Evolutionary conservation across 192 early-diverging fungal genomes (phyloP).

Genomic region (Entomortierella chlamydospora): DNA sequence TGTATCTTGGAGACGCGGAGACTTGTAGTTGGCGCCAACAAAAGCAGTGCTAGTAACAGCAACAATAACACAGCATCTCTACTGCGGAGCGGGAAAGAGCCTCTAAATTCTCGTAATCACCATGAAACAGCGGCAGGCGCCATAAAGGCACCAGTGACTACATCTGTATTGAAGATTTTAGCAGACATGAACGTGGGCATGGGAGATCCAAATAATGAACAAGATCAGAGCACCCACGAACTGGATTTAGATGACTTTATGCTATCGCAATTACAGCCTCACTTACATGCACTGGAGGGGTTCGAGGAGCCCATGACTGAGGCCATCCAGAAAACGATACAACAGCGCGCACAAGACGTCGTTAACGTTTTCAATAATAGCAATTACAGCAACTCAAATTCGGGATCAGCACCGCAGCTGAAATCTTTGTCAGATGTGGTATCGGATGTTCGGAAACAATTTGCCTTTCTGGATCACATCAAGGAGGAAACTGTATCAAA

Average conservation of each 20-base stretch:
- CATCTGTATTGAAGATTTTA: background rate
- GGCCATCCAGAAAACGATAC: conserved; percentile 28
- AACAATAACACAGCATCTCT: no score
- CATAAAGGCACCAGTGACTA: background rate
- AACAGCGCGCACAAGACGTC: conserved; percentile 5
- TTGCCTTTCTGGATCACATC: background rate
- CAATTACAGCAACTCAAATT: background rate
- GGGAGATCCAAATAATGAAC: background rate
- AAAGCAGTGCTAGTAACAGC: no score
- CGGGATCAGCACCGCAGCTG: background rate
- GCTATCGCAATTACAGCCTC: conserved; percentile 21
- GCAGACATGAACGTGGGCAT: conserved; percentile 1
- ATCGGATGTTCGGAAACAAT: background rate
- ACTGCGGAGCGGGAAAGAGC: background rate
- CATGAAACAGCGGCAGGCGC: background rate
- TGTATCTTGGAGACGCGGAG: conserved; percentile 30
- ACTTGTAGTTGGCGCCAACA: background rate
- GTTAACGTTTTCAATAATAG: background rate
- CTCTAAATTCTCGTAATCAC: background rate
- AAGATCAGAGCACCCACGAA: background rate
- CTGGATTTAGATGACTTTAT: conserved; percentile 25
- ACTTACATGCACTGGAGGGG: conserved; percentile 21
- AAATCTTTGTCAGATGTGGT: conserved; percentile 12
- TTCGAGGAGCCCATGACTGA: conserved; percentile 5
- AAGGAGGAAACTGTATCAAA: conserved; percentile 4